A percentile compares a stretch with the other conserved stretches of the same genome.
Evolutionary conservation across 2,329 filamentous ascomycete species (phyloP).

Genomic region (Pseudogymnoascus pannorum): DNA sequence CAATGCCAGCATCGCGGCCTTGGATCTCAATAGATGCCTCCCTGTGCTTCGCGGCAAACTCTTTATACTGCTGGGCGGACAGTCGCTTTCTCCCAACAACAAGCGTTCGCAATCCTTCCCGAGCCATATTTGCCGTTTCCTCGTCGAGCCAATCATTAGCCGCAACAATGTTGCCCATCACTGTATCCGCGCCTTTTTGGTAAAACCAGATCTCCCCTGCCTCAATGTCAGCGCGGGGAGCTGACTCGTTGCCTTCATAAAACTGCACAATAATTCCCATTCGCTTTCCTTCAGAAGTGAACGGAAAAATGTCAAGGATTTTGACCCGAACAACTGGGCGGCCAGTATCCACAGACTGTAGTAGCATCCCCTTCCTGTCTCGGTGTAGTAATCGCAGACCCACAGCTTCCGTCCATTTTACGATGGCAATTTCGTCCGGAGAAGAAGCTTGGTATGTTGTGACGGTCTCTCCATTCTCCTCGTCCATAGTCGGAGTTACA

Average conservation of each 20-base stretch:
- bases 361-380: slow-evolving; percentile 76
- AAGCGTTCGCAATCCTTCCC: slow-evolving; percentile 86
- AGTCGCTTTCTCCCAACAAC: slow-evolving; percentile 91
- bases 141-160: slow-evolving; percentile 98
- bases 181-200: slow-evolving; percentile 95
- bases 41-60: slow-evolving; percentile 68
- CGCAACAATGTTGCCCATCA: slow-evolving; percentile 93
- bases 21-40: slow-evolving; percentile 75
- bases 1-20: slow-evolving; percentile 74
- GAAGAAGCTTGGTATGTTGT: slow-evolving; percentile 95
- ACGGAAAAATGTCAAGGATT: slow-evolving; percentile 92
- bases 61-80: slow-evolving; percentile 68
- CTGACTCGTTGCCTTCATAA: slow-evolving; percentile 46
- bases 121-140: slow-evolving; percentile 98
- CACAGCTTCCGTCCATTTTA: slow-evolving; percentile 89
- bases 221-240: slow-evolving; percentile 41
- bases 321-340: slow-evolving; percentile 73
- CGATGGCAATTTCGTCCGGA: slow-evolving; percentile 96
- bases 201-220: slow-evolving; percentile 93
- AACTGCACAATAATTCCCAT: slow-evolving; percentile 98
- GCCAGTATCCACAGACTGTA: slow-evolving; percentile 70
- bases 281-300: slow-evolving; percentile 93
- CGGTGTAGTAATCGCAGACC: slow-evolving; percentile 78
- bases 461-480: slow-evolving; percentile 66
- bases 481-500: slow-evolving; percentile 84